Evolutionary conservation across 2,329 filamentous ascomycete genomes (phyloP).

Genomic region (Alternaria solani): DNA sequence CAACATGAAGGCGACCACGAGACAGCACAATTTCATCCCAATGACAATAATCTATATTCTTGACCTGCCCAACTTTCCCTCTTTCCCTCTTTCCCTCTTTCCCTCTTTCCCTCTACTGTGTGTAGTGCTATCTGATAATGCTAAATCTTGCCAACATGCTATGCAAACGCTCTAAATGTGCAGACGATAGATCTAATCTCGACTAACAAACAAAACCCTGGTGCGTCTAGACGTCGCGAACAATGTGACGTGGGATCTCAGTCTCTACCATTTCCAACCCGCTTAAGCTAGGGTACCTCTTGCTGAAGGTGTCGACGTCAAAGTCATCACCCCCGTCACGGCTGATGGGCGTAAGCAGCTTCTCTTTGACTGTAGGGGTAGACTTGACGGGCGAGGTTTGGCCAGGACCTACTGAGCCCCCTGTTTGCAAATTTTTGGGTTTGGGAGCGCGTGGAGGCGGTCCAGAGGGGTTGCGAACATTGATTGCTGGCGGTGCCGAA

Average conservation of each 20-base stretch:
- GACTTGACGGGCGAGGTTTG: constrained; percentile 16
- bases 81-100: too few species aligned
- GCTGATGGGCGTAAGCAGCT: constrained; percentile 25
- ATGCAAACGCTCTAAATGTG: constrained; percentile 9
- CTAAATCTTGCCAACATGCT: constrained; percentile 6
- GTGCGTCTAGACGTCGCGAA: constrained; percentile 29
- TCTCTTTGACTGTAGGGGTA: constrained; percentile 25
- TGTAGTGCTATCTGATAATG: neutral
- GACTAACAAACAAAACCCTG: neutral
- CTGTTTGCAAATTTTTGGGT: constrained; percentile 65
- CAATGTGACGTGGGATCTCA: constrained; percentile 53
- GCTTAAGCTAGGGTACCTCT: constrained; percentile 84
- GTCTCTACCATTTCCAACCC: constrained; percentile 89
- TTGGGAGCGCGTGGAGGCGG: constrained; percentile 64
- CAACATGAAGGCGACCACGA: neutral
- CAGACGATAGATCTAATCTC: neutral
- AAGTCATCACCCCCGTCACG: constrained; percentile 65
- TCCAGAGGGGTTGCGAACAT: constrained; percentile 43
- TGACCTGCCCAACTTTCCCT: neutral
- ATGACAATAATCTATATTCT: neutral
- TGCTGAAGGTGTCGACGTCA: constrained; percentile 74
- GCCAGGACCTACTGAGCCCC: constrained; percentile 30
- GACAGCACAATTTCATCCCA: neutral
- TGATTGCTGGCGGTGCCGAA: constrained; percentile 46
- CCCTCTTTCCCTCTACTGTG: neutral